Conservation (phyloP, 192 early-diverging fungal species). For the Backusella macrospora region DNA sequence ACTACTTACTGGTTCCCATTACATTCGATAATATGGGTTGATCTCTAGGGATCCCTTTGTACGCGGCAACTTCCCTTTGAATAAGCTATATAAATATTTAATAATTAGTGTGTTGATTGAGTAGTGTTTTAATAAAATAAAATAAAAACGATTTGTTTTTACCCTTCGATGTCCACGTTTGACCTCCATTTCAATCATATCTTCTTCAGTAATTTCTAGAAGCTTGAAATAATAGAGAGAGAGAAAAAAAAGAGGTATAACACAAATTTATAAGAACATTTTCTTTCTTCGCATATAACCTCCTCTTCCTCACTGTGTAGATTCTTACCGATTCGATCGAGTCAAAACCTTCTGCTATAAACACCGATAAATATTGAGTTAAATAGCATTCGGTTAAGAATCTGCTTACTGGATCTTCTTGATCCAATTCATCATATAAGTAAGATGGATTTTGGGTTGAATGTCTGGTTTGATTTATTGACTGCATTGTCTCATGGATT, state of each 20-base stretch:
- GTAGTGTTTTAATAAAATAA: background rate
- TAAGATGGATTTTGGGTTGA: background rate
- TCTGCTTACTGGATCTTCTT: background rate
- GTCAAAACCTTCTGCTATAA: slow-evolving; percentile 30
- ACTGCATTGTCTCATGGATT: slow-evolving; percentile 3
- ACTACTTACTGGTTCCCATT: slow-evolving; percentile 10
- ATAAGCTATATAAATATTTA: slow-evolving; percentile 25
- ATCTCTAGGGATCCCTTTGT: slow-evolving; percentile 32
- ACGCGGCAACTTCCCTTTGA: slow-evolving; percentile 34
- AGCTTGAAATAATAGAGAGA: slow-evolving; percentile 25
- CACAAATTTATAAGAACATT: background rate
- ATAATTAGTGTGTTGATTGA: background rate
- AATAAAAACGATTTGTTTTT: slow-evolving; percentile 10
- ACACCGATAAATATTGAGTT: slow-evolving; percentile 16
- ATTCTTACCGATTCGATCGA: slow-evolving; percentile 21
- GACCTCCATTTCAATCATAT: slow-evolving; percentile 34
- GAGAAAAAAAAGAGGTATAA: background rate
- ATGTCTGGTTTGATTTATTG: background rate
- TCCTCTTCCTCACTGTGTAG: background rate
- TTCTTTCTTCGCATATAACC: too few species aligned
- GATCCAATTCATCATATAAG: background rate
- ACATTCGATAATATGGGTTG: slow-evolving; percentile 23
- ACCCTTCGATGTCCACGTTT: slow-evolving; percentile 43
- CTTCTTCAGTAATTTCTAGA: slow-evolving; percentile 35
- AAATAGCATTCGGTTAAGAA: slow-evolving; percentile 15